phyloP scores from a whole-genome alignment of 306 rosid species.

The Cucurbita maxima region DNA sequence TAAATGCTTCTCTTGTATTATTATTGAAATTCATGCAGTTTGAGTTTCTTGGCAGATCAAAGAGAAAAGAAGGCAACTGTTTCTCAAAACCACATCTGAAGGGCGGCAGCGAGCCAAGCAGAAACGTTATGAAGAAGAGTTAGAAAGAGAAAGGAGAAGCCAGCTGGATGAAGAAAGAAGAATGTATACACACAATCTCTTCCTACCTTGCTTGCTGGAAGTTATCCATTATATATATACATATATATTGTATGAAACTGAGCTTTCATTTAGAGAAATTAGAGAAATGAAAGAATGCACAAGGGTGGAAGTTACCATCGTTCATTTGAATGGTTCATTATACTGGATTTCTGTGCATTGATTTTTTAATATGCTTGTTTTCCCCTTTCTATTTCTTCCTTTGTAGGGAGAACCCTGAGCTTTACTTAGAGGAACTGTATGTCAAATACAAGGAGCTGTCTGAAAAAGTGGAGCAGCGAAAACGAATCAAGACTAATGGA shows the following conservation, averaged over 20 bases:
- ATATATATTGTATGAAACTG: too few relatives aligned
- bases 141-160: conserved; percentile 59
- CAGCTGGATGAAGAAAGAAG: conserved; percentile 73
- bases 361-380: not conserved
- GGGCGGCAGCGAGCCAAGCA: conserved; percentile 78
- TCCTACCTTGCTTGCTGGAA: not conserved
- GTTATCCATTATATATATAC: too few relatives aligned
- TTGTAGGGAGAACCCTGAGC: conserved; percentile 73
- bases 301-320: not conserved
- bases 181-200: conserved; percentile 26
- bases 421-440: conserved; percentile 62
- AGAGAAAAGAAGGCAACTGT: conserved; percentile 71
- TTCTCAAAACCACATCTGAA: conserved; percentile 82
- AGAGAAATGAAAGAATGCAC: too few relatives aligned
- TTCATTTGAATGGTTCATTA: conserved; percentile 7
- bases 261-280: too few relatives aligned
- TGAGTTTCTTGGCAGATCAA: conserved; percentile 35
- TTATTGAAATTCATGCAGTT: too few relatives aligned
- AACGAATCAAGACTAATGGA: conserved; percentile 54
- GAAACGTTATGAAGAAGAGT: conserved; percentile 67
- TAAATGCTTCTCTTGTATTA: too few relatives aligned
- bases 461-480: conserved; percentile 63
- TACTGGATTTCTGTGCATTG: not conserved
- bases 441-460: conserved; percentile 58
- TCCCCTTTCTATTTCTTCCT: not conserved